Percentiles rank a stretch among this genome's conserved stretches.
phyloP scores from a whole-genome alignment of 2,329 filamentous ascomycete genomes.

The Xylaria sp. region DNA sequence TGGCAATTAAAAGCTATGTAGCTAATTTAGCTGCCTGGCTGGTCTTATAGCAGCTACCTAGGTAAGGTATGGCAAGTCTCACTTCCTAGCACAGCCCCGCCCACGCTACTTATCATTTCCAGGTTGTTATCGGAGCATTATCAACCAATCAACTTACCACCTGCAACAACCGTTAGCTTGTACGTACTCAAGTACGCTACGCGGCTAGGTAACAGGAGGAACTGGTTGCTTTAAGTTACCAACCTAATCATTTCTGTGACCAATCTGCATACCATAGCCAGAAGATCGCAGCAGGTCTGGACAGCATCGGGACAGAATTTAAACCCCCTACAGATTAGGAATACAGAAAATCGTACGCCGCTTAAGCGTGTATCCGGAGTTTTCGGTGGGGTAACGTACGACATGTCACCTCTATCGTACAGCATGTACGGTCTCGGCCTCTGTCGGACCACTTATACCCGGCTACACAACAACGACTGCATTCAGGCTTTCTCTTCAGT shows the following conservation, averaged over 20 bases:
- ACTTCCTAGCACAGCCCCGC: slow-evolving; percentile 9
- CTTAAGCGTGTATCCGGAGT: neutral
- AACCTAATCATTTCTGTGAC: slow-evolving; percentile 9
- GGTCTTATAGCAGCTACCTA: neutral
- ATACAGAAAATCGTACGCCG: neutral
- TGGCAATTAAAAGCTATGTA: neutral
- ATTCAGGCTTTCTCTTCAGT: neutral
- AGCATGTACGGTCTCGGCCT: neutral
- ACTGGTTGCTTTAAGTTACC: neutral
- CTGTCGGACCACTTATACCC: neutral
- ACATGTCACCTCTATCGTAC: neutral
- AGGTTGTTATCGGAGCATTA: slow-evolving; percentile 15
- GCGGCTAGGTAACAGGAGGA: neutral
- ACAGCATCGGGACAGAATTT: neutral
- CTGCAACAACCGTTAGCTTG: neutral
- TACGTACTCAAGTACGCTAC: neutral
- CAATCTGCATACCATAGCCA: neutral
- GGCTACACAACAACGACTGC: neutral
- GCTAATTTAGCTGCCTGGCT: slow-evolving; percentile 27
- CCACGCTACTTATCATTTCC: slow-evolving; percentile 23
- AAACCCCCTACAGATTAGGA: neutral
- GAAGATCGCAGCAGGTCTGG: slow-evolving; percentile 1
- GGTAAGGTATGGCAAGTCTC: neutral
- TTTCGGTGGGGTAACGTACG: slow-evolving; percentile 6
- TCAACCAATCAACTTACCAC: slow-evolving; percentile 14